A percentile compares a stretch with the other conserved stretches of the same genome.
phyloP scores from a whole-genome alignment of 331 rosid genomes.

The Quercus phellos region DNA sequence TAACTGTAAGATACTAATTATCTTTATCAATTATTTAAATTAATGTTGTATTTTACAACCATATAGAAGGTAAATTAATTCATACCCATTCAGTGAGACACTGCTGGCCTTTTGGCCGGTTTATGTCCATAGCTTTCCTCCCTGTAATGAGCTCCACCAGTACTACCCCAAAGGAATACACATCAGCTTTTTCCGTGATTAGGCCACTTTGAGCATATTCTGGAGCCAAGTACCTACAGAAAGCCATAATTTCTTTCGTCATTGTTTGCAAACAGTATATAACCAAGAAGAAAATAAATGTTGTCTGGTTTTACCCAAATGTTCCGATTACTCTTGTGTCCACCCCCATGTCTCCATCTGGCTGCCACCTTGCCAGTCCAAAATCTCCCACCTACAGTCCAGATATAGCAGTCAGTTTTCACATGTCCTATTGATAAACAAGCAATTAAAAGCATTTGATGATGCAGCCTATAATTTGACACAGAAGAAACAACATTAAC shows the following conservation, averaged over 20 bases:
- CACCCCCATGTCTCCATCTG: constrained; percentile 83
- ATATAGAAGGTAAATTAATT: background rate
- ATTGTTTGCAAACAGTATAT: constrained; percentile 1
- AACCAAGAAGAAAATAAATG: background rate
- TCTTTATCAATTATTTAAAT: background rate
- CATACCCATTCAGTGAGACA: constrained; percentile 95
- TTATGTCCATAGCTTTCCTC: constrained; percentile 78
- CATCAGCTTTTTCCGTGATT: constrained; percentile 92
- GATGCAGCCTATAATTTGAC: background rate
- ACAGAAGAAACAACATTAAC: background rate
- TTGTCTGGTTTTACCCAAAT: constrained; percentile 59
- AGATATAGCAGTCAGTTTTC: constrained; percentile 10
- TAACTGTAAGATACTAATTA: background rate
- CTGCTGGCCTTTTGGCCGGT: constrained; percentile 85
- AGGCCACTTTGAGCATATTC: constrained; percentile 98
- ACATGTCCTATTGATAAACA: constrained; percentile 3
- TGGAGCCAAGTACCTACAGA: constrained; percentile 83
- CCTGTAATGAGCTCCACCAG: constrained; percentile 93
- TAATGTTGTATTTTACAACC: background rate
- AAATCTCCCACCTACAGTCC: constrained; percentile 91
- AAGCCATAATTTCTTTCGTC: constrained; percentile 1
- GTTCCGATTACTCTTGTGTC: constrained; percentile 95
- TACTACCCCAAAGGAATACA: constrained; percentile 88
- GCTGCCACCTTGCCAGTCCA: constrained; percentile 99
- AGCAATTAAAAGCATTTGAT: constrained; percentile 4